Percentiles rank a stretch among this genome's conserved stretches.
Conservation (phyloP, 2,329 filamentous ascomycete species). For the Monilinia aucupariae region DNA sequence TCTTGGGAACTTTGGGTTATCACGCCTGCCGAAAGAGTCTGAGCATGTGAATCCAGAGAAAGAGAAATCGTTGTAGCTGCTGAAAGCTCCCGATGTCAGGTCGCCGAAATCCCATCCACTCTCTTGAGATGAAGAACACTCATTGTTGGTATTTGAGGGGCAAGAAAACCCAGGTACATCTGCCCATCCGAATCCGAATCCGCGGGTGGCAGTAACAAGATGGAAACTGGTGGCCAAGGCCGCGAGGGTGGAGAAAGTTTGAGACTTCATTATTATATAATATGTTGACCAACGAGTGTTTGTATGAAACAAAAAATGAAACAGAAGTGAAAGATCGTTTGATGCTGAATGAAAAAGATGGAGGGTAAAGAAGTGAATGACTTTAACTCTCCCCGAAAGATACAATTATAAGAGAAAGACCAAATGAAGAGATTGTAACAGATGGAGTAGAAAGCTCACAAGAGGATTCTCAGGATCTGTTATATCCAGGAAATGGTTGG, state of each 20-base stretch:
- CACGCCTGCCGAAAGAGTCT: slow-evolving; percentile 55
- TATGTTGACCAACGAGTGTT: slow-evolving; percentile 25
- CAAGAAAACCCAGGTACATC: slow-evolving; percentile 53
- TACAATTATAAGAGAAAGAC: slow-evolving; percentile 16
- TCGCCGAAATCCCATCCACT: slow-evolving; percentile 67
- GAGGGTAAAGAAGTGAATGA: slow-evolving; percentile 43
- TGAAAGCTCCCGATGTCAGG: slow-evolving; percentile 56
- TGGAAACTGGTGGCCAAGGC: slow-evolving; percentile 36
- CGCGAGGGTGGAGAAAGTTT: slow-evolving; percentile 29
- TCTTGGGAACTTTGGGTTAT: slow-evolving; percentile 40
- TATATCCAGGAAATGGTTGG: slow-evolving; percentile 17
- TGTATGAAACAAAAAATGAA: slow-evolving; percentile 22
- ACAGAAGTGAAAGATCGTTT: slow-evolving; percentile 34
- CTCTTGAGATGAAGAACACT: slow-evolving; percentile 66
- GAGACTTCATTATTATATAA: slow-evolving; percentile 39
- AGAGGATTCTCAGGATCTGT: slow-evolving; percentile 20
- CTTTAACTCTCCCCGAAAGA: slow-evolving; percentile 35
- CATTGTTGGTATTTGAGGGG: slow-evolving; percentile 69
- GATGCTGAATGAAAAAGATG: slow-evolving; percentile 32
- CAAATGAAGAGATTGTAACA: slow-evolving; percentile 10
- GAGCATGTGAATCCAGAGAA: slow-evolving; percentile 70
- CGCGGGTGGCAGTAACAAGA: slow-evolving; percentile 40
- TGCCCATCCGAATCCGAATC: slow-evolving; percentile 39
- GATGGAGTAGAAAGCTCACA: slow-evolving; percentile 3
- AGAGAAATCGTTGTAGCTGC: slow-evolving; percentile 63